These are phyloP conservation scores for Davidsoniella eucalypti DNA, from an alignment of 2,329 filamentous ascomycete species.

Conservation along the genomic window DNA sequence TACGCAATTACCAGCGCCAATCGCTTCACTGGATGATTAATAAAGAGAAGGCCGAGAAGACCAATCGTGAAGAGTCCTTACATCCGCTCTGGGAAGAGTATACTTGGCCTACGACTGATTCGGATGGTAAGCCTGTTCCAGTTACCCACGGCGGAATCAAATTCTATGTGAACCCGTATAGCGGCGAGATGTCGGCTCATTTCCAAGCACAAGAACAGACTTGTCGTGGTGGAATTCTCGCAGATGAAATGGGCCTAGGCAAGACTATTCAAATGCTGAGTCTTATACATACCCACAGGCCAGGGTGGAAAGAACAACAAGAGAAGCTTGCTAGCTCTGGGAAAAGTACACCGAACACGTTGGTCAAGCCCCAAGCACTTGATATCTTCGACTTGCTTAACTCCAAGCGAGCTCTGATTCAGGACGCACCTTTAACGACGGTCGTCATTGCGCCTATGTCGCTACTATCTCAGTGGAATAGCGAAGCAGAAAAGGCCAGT, in stretches of 20 bases:
- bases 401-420: slow-evolving; percentile 22
- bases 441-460: slow-evolving; percentile 96
- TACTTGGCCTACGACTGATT: slow-evolving; percentile 70
- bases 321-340: too few species aligned
- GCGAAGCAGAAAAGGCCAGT: slow-evolving; percentile 83
- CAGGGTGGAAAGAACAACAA: slow-evolving; percentile 3
- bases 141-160: slow-evolving; percentile 38
- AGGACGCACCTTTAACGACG: slow-evolving; percentile 71
- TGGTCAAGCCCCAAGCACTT: background rate
- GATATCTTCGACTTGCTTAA: slow-evolving; percentile 7
- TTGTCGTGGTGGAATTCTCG: slow-evolving; percentile 81
- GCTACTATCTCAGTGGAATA: slow-evolving; percentile 90
- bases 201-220: slow-evolving; percentile 92
- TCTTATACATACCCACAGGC: slow-evolving; percentile 66
- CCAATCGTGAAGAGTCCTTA: slow-evolving; percentile 64
- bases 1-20: slow-evolving; percentile 90
- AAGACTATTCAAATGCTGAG: slow-evolving; percentile 99
- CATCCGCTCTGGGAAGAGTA: slow-evolving; percentile 98
- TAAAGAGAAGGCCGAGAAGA: slow-evolving; percentile 70
- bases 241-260: slow-evolving; percentile 93
- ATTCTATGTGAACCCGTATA: slow-evolving; percentile 97
- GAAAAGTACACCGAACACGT: background rate
- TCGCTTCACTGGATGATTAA: slow-evolving; percentile 91
- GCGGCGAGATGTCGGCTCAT: slow-evolving; percentile 76
- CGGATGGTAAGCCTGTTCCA: slow-evolving; percentile 62